phyloP scores from a whole-genome alignment of 768 basidiomycete genomes.

The Kwoniella sp. region DNA sequence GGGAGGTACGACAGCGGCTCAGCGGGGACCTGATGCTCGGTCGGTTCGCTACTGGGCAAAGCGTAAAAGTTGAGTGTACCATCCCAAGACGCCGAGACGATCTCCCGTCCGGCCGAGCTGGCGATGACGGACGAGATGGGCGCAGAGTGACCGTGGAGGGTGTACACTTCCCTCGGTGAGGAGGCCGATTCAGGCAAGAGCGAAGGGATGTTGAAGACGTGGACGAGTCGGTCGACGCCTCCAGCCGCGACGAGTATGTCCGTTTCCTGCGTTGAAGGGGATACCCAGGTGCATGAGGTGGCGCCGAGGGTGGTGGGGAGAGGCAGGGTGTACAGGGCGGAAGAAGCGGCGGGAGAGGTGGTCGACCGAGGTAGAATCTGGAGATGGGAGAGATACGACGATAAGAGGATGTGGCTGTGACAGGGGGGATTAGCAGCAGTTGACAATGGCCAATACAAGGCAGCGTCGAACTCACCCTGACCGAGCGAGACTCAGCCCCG shows the following conservation, averaged over 20 bases:
- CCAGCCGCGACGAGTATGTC: slow-evolving; percentile 46
- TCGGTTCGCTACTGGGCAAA: slow-evolving; percentile 54
- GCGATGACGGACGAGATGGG: slow-evolving; percentile 69
- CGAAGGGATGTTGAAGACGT: slow-evolving; percentile 48
- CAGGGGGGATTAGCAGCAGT: background rate
- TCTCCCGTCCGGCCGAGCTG: slow-evolving; percentile 57
- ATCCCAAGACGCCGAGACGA: slow-evolving; percentile 87
- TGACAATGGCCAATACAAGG: background rate
- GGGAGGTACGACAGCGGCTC: slow-evolving; percentile 50
- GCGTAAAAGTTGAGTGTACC: slow-evolving; percentile 67
- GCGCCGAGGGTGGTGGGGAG: slow-evolving; percentile 46
- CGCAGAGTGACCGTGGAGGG: slow-evolving; percentile 75
- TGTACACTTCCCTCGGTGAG: slow-evolving; percentile 57
- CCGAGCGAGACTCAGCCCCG: slow-evolving; percentile 52
- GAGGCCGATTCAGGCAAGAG: slow-evolving; percentile 42
- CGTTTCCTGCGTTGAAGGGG: slow-evolving; percentile 21
- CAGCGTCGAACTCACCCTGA: slow-evolving; percentile 38
- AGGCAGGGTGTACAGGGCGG: slow-evolving; percentile 40
- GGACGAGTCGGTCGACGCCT: slow-evolving; percentile 47
- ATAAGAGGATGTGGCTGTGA: slow-evolving; percentile 42
- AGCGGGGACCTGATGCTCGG: slow-evolving; percentile 60
- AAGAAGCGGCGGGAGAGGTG: slow-evolving; percentile 12
- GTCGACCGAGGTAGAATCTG: slow-evolving; percentile 41
- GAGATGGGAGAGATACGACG: slow-evolving; percentile 47
- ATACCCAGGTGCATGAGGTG: slow-evolving; percentile 46